Percentiles rank a stretch among this genome's conserved stretches.
phyloP scores from a whole-genome alignment of 345 rosid species.

The Eucalyptus virginea region DNA sequence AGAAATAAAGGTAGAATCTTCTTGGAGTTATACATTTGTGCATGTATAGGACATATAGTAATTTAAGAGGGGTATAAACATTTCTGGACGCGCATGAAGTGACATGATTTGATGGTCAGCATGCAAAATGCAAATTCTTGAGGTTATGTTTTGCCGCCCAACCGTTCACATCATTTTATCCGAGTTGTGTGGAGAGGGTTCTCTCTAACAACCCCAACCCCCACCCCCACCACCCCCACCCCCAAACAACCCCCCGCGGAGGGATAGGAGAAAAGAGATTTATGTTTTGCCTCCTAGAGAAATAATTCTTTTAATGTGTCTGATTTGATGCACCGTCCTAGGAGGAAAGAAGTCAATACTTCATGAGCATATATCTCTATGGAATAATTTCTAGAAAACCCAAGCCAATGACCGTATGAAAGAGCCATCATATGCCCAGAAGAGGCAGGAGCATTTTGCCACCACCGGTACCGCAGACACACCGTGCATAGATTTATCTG shows the following conservation, averaged over 20 bases:
- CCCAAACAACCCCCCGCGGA: background rate
- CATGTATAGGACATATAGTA: background rate
- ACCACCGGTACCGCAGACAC: background rate
- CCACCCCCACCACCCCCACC: rapidly evolving
- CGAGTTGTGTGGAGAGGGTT: background rate
- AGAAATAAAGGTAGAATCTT: background rate
- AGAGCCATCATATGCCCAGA: background rate
- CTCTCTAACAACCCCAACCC: background rate
- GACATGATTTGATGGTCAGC: background rate
- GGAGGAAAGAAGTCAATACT: background rate
- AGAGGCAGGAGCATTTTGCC: background rate
- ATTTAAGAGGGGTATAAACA: background rate
- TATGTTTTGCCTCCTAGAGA: background rate
- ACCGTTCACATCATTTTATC: background rate
- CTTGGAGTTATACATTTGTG: background rate
- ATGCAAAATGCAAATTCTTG: background rate
- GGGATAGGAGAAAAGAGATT: background rate
- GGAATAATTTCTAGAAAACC: background rate
- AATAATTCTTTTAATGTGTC: background rate
- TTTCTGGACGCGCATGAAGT: background rate
- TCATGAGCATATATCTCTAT: background rate
- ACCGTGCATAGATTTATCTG: background rate
- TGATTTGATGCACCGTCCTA: background rate
- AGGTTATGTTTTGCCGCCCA: background rate
- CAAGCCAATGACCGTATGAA: background rate